phyloP scores from a whole-genome alignment of 352 stramenopile species.

The Globisporangium heterothallicum region DNA sequence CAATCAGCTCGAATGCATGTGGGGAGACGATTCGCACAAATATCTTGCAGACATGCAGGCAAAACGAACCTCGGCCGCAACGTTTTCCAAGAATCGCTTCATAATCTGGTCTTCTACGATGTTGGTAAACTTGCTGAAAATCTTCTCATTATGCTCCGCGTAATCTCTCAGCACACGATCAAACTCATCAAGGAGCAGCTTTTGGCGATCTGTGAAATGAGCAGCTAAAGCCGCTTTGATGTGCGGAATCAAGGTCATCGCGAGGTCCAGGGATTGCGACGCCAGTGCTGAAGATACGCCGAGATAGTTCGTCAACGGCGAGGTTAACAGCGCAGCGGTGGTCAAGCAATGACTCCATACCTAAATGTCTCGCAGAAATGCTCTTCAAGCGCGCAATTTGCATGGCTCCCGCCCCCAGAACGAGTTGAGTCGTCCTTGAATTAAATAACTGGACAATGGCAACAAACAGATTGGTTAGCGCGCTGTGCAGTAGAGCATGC shows the following conservation, averaged over 20 bases:
- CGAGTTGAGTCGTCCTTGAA: constrained; percentile 92
- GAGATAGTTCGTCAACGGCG: background rate
- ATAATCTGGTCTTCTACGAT: constrained; percentile 97
- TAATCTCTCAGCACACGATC: constrained; percentile 95
- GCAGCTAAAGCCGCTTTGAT: constrained; percentile 93
- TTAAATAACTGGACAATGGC: constrained; percentile 90
- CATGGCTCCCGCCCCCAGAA: constrained; percentile 95
- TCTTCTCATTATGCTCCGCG: constrained; percentile 95
- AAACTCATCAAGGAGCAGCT: constrained; percentile 94
- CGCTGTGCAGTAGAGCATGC: background rate
- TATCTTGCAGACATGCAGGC: constrained; percentile 13
- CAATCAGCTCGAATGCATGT: constrained; percentile 38
- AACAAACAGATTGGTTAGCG: constrained; percentile 5
- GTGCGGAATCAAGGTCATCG: constrained; percentile 92
- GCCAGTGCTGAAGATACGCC: constrained; percentile 92
- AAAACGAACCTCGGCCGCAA: constrained; percentile 47
- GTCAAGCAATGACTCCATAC: constrained; percentile 15
- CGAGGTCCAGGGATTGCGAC: constrained; percentile 93
- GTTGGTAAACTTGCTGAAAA: constrained; percentile 96
- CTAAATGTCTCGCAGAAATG: constrained; percentile 95
- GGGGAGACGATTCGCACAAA: no score
- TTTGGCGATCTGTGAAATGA: constrained; percentile 93
- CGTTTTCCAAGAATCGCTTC: constrained; percentile 85
- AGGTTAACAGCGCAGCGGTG: background rate
- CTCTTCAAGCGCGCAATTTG: constrained; percentile 94